phyloP scores from a whole-genome alignment of 495 filamentous ascomycete species.

The Aspergillus taichungensis region DNA sequence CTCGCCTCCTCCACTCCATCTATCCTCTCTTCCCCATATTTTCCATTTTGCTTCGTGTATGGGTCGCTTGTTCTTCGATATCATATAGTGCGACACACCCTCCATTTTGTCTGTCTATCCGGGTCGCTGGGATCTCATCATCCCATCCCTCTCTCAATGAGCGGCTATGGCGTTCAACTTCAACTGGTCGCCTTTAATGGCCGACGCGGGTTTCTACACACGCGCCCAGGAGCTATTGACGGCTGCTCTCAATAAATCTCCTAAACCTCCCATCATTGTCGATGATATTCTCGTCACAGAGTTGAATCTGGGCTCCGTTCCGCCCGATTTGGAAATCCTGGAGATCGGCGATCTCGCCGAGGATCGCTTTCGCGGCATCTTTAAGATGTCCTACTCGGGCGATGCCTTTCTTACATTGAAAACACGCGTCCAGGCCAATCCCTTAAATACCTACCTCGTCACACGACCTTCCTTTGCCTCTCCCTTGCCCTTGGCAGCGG shows the following conservation, averaged over 20 bases:
- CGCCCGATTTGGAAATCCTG: conserved; percentile 88
- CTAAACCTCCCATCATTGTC: conserved; percentile 97
- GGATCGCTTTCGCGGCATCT: conserved; percentile 94
- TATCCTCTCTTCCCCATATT: conserved; percentile 5
- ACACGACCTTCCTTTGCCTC: conserved; percentile 88
- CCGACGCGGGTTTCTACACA: conserved; percentile 81
- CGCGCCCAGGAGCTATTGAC: conserved; percentile 91
- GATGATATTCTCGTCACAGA: conserved; percentile 98
- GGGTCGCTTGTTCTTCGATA: no score
- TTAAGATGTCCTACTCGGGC: conserved; percentile 96
- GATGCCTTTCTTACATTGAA: conserved; percentile 91
- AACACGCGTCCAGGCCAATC: conserved; percentile 95
- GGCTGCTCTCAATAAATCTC: conserved; percentile 91
- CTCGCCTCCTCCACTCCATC: conserved; percentile 8
- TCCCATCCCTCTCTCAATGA: conserved; percentile 20
- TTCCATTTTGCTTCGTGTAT: neutral
- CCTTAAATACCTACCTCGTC: conserved; percentile 87
- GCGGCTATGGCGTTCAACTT: conserved; percentile 94
- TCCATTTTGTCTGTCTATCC: no score
- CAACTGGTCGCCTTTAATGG: conserved; percentile 99
- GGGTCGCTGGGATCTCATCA: neutral
- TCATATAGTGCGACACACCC: no score
- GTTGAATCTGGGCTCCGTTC: conserved; percentile 86
- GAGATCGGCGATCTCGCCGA: conserved; percentile 96
- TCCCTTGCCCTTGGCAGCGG: conserved; percentile 84